Evolutionary conservation across 495 filamentous ascomycete species (phyloP).

Genomic region (Aspergillus biplanus): DNA sequence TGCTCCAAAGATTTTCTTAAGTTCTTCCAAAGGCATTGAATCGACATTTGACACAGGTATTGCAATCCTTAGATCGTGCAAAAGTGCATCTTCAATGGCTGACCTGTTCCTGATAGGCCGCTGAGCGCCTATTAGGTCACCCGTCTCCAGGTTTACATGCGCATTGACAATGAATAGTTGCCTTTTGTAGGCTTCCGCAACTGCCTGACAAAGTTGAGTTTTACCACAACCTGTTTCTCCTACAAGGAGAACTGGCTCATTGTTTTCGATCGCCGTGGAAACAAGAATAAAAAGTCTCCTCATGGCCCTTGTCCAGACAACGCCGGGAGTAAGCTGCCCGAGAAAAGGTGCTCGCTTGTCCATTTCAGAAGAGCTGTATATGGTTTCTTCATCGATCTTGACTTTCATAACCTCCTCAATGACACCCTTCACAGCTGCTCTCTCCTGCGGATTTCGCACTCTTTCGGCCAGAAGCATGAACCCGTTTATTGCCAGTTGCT

Average conservation of each 20-base stretch:
- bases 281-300: constrained; percentile 85
- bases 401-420: constrained; percentile 95
- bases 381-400: constrained; percentile 67
- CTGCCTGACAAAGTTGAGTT: constrained; percentile 91
- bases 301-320: constrained; percentile 97
- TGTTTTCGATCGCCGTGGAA: constrained; percentile 79
- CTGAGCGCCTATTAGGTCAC: constrained; percentile 95
- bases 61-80: constrained; percentile 59
- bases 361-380: constrained; percentile 70
- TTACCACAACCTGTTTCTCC: constrained; percentile 98
- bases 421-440: constrained; percentile 77
- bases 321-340: constrained; percentile 52
- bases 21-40: constrained; percentile 42
- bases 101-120: constrained; percentile 85
- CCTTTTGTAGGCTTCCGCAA: constrained; percentile 77
- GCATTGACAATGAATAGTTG: constrained; percentile 90
- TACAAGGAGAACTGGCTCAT: constrained; percentile 91
- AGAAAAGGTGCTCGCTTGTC: constrained; percentile 46
- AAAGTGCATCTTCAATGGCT: constrained; percentile 66
- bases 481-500: constrained; percentile 88
- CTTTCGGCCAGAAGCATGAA: constrained; percentile 96
- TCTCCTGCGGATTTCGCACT: constrained; percentile 88
- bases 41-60: constrained; percentile 34
- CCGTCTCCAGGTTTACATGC: constrained; percentile 95
- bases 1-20: constrained; percentile 55